These are phyloP conservation scores for Cyberlindnera euphorbiiphila DNA, from an alignment of 805 yeast genomes.

Conservation along the genomic window DNA sequence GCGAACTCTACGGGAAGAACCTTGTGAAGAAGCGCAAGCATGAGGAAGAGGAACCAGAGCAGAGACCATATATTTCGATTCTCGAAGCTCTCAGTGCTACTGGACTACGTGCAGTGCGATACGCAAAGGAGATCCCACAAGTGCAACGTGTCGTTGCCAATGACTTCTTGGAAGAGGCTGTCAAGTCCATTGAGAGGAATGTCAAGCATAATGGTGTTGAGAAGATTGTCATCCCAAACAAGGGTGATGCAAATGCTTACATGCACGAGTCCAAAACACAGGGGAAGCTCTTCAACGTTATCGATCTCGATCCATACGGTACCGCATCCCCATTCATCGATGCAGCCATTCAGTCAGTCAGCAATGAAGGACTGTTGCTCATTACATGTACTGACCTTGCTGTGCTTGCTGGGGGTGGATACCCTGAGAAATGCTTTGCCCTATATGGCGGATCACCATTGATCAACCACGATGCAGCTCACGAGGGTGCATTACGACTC, in stretches of 20 bases:
- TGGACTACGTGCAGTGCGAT: slow-evolving; percentile 89
- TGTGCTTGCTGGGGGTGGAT: slow-evolving; percentile 91
- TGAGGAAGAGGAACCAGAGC: slow-evolving; percentile 24
- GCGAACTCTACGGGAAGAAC: slow-evolving; percentile 48
- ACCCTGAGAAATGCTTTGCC: slow-evolving; percentile 95
- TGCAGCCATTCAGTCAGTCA: slow-evolving; percentile 80
- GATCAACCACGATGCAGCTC: slow-evolving; percentile 70
- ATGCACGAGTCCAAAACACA: slow-evolving; percentile 52
- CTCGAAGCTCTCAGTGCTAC: slow-evolving; percentile 93
- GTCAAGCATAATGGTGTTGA: slow-evolving; percentile 60
- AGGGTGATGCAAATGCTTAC: slow-evolving; percentile 86
- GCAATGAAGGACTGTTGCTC: slow-evolving; percentile 77
- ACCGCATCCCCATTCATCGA: slow-evolving; percentile 95
- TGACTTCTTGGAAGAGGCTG: slow-evolving; percentile 85
- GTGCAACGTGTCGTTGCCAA: slow-evolving; percentile 79
- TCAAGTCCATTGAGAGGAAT: slow-evolving; percentile 69
- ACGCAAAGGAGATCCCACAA: slow-evolving; percentile 84
- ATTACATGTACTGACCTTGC: slow-evolving; percentile 97
- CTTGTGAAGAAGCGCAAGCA: slow-evolving; percentile 30
- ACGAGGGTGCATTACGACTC: slow-evolving; percentile 87
- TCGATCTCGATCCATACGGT: slow-evolving; percentile 97
- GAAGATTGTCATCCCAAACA: slow-evolving; percentile 57
- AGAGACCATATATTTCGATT: slow-evolving; percentile 49
- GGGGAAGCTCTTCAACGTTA: slow-evolving; percentile 62
- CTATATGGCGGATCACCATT: slow-evolving; percentile 90